Evolutionary conservation across 345 rosid species (phyloP).

Genomic region (Eutrema japonicum): DNA sequence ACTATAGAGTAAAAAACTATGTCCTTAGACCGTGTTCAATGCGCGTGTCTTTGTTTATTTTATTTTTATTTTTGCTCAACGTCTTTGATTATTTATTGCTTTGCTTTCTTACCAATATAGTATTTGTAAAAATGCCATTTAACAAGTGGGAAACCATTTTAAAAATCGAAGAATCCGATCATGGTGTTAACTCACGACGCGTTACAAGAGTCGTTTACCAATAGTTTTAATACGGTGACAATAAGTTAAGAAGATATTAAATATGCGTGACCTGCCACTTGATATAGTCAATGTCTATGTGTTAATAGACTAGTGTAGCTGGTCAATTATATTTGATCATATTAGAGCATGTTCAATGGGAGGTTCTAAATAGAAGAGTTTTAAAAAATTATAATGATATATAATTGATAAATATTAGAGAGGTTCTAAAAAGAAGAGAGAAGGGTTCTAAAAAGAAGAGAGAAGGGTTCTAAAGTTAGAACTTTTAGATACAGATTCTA

Average conservation of each 20-base stretch:
- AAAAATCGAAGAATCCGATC: slow-evolving; percentile 18
- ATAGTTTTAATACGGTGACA: slow-evolving; percentile 1
- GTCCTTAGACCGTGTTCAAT: slow-evolving; percentile 25
- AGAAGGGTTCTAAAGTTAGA: too few species aligned
- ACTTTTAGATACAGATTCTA: too few species aligned
- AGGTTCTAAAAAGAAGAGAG: too few species aligned
- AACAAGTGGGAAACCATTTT: slow-evolving; percentile 22
- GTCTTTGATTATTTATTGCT: slow-evolving; percentile 14
- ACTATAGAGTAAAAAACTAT: not conserved
- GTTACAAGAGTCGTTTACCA: slow-evolving; percentile 17
- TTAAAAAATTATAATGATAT: too few species aligned
- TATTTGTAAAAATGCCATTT: slow-evolving; percentile 1
- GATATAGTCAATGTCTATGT: slow-evolving; percentile 10
- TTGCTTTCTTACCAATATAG: slow-evolving; percentile 17
- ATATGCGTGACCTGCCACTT: slow-evolving; percentile 22
- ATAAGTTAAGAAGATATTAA: not conserved
- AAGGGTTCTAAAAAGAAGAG: too few species aligned
- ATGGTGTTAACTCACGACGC: slow-evolving; percentile 15
- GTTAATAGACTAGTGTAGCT: slow-evolving; percentile 4
- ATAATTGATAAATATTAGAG: too few species aligned
- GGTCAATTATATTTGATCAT: slow-evolving; percentile 16
- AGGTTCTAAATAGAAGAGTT: too few species aligned
- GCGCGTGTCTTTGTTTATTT: slow-evolving; percentile 26
- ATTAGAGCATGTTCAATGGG: too few species aligned
- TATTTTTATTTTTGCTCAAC: too few species aligned